A percentile compares a stretch with the other conserved stretches of the same genome.
Conservation (phyloP, 1,139 yeast species). For the Kluyveromyces marxianus region DNA sequence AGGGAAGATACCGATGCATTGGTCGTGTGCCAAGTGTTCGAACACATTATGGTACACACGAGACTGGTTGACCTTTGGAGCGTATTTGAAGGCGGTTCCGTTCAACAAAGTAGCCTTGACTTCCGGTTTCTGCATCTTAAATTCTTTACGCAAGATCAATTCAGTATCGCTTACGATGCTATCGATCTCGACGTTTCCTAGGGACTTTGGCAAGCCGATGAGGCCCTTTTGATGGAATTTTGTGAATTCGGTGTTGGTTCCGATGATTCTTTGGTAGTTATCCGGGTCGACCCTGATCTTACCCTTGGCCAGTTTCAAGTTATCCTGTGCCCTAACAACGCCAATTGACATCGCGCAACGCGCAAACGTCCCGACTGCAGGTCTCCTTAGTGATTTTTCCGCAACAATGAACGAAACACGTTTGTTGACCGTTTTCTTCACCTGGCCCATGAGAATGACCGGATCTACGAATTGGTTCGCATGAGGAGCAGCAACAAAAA, state of each 20-base stretch:
- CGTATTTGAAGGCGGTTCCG: constrained; percentile 64
- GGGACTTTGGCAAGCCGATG: constrained; percentile 68
- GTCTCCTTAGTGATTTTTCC: constrained; percentile 62
- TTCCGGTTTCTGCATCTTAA: constrained; percentile 42
- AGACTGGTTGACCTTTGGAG: constrained; percentile 79
- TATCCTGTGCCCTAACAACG: constrained; percentile 87
- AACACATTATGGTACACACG: constrained; percentile 77
- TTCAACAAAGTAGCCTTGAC: constrained; percentile 37
- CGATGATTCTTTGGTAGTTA: constrained; percentile 47
- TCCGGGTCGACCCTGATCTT: constrained; percentile 43
- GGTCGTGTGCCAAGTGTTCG: constrained; percentile 67
- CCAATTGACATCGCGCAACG: constrained; percentile 77
- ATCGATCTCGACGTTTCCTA: constrained; percentile 69
- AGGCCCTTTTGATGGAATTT: constrained; percentile 58
- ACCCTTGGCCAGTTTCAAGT: constrained; percentile 55
- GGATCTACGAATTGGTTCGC: constrained; percentile 97
- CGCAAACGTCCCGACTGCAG: constrained; percentile 69
- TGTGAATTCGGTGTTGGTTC: constrained; percentile 63
- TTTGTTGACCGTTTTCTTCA: constrained; percentile 60
- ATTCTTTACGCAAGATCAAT: constrained; percentile 62
- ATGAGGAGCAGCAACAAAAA: constrained; percentile 96
- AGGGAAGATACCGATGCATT: constrained; percentile 92
- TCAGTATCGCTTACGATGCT: constrained; percentile 71
- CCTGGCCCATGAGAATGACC: constrained; percentile 73
- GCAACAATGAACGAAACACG: constrained; percentile 85